phyloP scores from a whole-genome alignment of 345 rosid genomes.

The Mercurialis annua region DNA sequence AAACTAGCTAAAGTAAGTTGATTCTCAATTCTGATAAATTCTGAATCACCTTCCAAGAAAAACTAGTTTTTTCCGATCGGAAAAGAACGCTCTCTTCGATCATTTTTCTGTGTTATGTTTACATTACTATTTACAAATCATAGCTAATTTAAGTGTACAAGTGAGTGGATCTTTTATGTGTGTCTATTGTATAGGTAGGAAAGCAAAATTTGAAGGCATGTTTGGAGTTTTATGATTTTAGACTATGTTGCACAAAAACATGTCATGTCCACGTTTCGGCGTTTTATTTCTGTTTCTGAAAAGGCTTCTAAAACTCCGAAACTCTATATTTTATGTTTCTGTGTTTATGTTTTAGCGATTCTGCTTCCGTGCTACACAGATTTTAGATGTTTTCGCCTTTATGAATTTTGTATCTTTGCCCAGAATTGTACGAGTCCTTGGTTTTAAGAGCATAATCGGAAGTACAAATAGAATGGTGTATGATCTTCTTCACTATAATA shows the following conservation, averaged over 20 bases:
- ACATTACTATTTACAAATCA: neutral
- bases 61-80: neutral
- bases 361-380: too few relatives aligned
- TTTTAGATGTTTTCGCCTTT: neutral
- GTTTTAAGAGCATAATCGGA: neutral
- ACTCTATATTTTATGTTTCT: neutral
- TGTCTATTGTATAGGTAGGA: neutral
- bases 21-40: neutral
- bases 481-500: neutral
- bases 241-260: too few relatives aligned
- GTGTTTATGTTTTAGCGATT: neutral
- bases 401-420: neutral
- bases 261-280: too few relatives aligned
- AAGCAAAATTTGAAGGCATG: neutral
- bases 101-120: neutral
- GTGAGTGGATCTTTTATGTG: neutral
- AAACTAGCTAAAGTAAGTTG: slow-evolving; percentile 62
- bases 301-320: too few relatives aligned
- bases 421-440: neutral
- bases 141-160: neutral
- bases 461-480: neutral
- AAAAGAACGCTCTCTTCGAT: neutral
- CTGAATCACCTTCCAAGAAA: neutral
- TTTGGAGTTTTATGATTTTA: too few relatives aligned
- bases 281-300: too few relatives aligned